Conservation (phyloP, 306 rosid genomes). For the Ormosia semicastrata region DNA sequence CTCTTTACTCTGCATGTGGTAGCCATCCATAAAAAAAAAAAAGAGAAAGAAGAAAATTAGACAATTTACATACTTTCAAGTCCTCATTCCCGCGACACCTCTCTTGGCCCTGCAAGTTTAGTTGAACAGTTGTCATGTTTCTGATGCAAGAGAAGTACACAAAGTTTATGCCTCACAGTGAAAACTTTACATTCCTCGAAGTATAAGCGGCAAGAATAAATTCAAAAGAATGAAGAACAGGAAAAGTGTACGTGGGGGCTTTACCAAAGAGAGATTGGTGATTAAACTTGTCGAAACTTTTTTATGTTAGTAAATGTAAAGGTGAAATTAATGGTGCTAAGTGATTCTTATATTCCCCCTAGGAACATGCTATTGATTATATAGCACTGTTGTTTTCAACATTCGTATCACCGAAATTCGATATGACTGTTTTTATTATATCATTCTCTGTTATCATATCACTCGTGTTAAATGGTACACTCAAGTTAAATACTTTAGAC, state of each 20-base stretch:
- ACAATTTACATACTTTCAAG: not conserved
- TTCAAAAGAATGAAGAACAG: constrained; percentile 49
- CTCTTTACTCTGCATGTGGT: constrained; percentile 37
- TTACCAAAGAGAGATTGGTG: constrained; percentile 30
- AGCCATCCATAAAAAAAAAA: constrained; percentile 34
- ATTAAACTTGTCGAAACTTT: constrained; percentile 28
- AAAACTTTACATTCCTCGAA: constrained; percentile 25
- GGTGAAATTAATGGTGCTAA: constrained; percentile 32
- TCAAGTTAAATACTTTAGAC: too few relatives aligned
- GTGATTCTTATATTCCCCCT: constrained; percentile 61
- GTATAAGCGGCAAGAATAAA: constrained; percentile 44
- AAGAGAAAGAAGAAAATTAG: constrained; percentile 10
- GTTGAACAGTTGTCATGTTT: constrained; percentile 10
- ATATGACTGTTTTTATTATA: constrained; percentile 49
- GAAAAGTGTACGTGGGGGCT: constrained; percentile 18
- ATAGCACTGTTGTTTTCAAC: constrained; percentile 56
- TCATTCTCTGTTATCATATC: constrained; percentile 32
- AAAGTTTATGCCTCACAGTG: constrained; percentile 32
- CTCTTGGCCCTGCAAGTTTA: not conserved
- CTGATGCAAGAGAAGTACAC: constrained; percentile 24
- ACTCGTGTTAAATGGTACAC: not conserved
- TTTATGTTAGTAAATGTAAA: constrained; percentile 32
- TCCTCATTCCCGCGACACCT: constrained; percentile 8
- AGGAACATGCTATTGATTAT: constrained; percentile 35
- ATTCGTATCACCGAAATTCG: constrained; percentile 66